A percentile compares a stretch with the other conserved stretches of the same genome.
Evolutionary conservation across 192 early-diverging fungal genomes (phyloP).

Genomic region (Dispira parvispora): DNA sequence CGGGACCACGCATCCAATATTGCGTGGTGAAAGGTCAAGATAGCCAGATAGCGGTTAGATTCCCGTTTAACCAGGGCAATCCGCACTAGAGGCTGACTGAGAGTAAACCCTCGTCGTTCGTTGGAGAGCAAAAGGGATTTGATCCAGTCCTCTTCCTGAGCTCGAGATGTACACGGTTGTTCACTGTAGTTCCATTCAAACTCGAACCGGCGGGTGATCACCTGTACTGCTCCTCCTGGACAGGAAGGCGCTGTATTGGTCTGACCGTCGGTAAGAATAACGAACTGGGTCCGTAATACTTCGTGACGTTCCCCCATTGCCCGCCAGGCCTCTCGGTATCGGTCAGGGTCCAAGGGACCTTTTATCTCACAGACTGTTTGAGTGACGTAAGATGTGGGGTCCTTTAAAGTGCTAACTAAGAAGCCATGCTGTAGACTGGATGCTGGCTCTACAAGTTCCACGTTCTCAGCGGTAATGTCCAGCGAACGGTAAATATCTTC

Average conservation of each 20-base stretch:
- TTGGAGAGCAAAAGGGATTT: background rate
- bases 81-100: background rate
- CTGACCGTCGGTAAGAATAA: background rate
- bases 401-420: background rate
- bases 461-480: too few species aligned
- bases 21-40: background rate
- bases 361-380: background rate
- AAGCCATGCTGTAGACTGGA: background rate
- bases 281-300: constrained; percentile 1
- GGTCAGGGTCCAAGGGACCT: background rate
- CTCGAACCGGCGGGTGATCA: background rate
- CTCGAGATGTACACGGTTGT: background rate
- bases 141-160: background rate
- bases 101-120: background rate
- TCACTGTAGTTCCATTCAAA: background rate
- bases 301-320: background rate
- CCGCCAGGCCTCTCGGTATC: background rate
- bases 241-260: too few species aligned
- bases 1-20: background rate
- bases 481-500: too few species aligned
- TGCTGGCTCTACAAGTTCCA: background rate
- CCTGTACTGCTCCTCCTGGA: background rate
- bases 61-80: background rate
- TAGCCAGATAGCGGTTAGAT: background rate
- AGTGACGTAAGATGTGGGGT: background rate